Base-by-base conservation (phyloP, 495 filamentous ascomycete genomes). In the Bombardia bombarda region DNA sequence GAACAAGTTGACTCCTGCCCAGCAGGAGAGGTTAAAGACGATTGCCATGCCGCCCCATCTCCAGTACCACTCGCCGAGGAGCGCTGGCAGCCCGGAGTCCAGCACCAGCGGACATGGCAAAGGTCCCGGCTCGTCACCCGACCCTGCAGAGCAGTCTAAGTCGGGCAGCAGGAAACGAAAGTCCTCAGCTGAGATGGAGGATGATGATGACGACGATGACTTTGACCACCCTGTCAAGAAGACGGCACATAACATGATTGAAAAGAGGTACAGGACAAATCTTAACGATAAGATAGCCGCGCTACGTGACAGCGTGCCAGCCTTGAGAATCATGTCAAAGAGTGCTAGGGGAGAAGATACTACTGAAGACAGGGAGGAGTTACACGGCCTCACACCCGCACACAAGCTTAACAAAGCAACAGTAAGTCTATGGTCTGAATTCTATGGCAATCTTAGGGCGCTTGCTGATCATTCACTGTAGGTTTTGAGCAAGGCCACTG, bases 371-470 rank as follows among this genome's bases (percentile, higher is more conserved):
- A 72, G 80, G 12, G 87, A 94, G 48, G 85, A 92, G 45, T 66
- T 83, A 1, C 86, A 90, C 43, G 86, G 84, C 9, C 61, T 85
- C 34, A 84, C 83, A 2, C 78, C 85, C 1, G 85, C 86, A 7
- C 87, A 84, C 65, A 98, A 98, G 58, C 71, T 95, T 3, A 96
- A 96, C 62, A 98, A 98, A 62, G 90, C 90, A 12, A 95, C 90
- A 18, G 87, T 82, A 57, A 30, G 72, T 63, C 22, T 23, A 22
- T 16, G 2, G 42, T 5, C 7, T 28, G 18, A 30, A 7, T 14
- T 20, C 17, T 19, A 25, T 13, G 6, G 9, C 26, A 8, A 13
- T 9, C 33, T 17, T 13, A 21, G 16, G n/a, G n/a, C 17, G 24
- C 7, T 24, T 32, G 33, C 45, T 56, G 24, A 57, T 38, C 39